These are phyloP conservation scores for Mucor velutinosus DNA, from an alignment of 371 early-diverging fungal genomes.

Conservation along the genomic window DNA sequence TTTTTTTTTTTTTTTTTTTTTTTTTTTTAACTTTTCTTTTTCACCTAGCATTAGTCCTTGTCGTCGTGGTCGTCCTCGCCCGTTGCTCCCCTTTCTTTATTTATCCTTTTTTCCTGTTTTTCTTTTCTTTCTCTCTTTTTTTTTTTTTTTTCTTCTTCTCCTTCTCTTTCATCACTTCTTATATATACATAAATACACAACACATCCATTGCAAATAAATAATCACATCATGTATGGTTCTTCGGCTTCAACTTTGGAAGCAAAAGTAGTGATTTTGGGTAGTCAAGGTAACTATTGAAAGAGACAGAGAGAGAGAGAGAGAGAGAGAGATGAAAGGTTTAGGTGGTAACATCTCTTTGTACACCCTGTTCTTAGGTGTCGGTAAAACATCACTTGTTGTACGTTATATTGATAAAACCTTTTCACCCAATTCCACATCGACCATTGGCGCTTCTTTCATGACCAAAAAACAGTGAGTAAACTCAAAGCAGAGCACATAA, in stretches of 20 bases:
- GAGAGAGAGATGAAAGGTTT: no score
- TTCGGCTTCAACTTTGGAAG: constrained; percentile 62
- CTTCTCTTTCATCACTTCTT: not conserved
- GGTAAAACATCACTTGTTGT: constrained; percentile 84
- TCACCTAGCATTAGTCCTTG: not conserved
- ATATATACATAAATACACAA: not conserved
- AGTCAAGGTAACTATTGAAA: constrained; percentile 57
- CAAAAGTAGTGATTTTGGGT: constrained; percentile 78
- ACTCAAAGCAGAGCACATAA: not conserved
- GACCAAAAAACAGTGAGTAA: constrained; percentile 70
- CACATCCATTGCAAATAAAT: not conserved
- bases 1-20: no score
- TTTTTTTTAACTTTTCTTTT: no score
- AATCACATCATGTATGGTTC: constrained; percentile 25
- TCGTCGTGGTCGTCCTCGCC: not conserved
- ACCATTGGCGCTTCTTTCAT: constrained; percentile 85
- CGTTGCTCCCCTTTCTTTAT: constrained; percentile 3
- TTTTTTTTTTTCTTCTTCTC: not conserved
- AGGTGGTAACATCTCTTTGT: not conserved
- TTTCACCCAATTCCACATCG: constrained; percentile 78
- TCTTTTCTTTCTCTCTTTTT: not conserved
- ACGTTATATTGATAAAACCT: constrained; percentile 78
- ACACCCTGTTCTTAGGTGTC: constrained; percentile 53
- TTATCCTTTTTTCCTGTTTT: constrained; percentile 7
- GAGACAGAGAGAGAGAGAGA: not conserved